Evolutionary conservation across 371 early-diverging fungal species (phyloP).

Genomic region (Apophysomyces elegans): DNA sequence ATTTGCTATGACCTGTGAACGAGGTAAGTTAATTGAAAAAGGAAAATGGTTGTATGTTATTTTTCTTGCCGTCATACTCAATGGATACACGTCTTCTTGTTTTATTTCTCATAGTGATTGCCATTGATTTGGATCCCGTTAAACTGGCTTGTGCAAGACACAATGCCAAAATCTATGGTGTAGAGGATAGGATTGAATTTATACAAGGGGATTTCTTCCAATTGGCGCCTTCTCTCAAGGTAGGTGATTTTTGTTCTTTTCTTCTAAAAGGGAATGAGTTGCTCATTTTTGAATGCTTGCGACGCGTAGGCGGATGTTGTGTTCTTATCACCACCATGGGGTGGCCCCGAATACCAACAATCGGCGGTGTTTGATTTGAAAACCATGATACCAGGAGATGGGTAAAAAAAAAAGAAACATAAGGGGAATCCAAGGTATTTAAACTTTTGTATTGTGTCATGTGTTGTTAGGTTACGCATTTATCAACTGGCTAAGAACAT

Average conservation of each 20-base stretch:
- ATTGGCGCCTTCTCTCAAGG: conserved; percentile 63
- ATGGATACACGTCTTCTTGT: too few species aligned
- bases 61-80: too few species aligned
- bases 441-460: not conserved
- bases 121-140: conserved; percentile 89
- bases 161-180: conserved; percentile 92
- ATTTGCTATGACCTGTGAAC: conserved; percentile 85
- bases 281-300: conserved; percentile 4
- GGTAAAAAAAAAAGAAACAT: conserved; percentile 44
- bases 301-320: conserved; percentile 79
- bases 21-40: conserved; percentile 42
- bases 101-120: conserved; percentile 67
- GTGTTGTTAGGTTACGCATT: conserved; percentile 52
- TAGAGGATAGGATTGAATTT: conserved; percentile 90
- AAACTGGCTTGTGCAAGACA: conserved; percentile 80
- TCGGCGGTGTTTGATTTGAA: conserved; percentile 66
- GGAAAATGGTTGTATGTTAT: not conserved
- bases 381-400: conserved; percentile 76
- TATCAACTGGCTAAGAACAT: conserved; percentile 67
- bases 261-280: not conserved
- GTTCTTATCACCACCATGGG: conserved; percentile 97
- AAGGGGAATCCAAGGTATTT: too few species aligned
- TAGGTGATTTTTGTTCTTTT: conserved; percentile 13
- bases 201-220: conserved; percentile 84
- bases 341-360: conserved; percentile 64